phyloP scores from a whole-genome alignment of 129 eudicot genomes.

The Tanacetum coccineum region DNA sequence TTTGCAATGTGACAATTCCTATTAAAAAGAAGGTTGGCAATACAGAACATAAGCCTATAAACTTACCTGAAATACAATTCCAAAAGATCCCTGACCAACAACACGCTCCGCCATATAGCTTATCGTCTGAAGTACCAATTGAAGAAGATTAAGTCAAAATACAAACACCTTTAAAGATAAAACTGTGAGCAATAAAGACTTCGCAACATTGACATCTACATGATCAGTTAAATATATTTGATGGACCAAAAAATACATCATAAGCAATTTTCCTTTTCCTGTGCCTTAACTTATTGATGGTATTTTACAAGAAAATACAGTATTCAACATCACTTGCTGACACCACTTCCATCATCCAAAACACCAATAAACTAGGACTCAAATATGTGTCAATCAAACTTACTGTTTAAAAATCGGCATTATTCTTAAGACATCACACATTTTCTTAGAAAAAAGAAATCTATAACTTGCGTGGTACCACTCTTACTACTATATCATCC shows the following conservation, averaged over 20 bases:
- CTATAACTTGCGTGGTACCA: background rate
- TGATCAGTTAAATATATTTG: no score
- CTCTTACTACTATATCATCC: background rate
- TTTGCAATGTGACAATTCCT: background rate
- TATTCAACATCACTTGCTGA: no score
- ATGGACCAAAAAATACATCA: background rate
- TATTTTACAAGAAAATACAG: no score
- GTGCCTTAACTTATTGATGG: background rate
- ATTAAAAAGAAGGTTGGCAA: background rate
- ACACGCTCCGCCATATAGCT: conserved; percentile 70
- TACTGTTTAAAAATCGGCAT: no score
- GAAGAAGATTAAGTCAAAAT: conserved; percentile 3
- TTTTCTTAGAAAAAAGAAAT: no score
- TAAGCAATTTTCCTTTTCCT: background rate
- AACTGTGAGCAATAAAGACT: background rate
- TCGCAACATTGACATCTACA: no score
- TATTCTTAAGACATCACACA: background rate
- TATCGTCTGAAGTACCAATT: conserved; percentile 43
- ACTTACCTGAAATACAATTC: conserved; percentile 56
- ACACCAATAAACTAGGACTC: background rate
- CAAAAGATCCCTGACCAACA: conserved; percentile 63
- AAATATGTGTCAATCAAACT: background rate
- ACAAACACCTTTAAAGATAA: background rate
- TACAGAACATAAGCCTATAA: background rate
- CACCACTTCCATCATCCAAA: background rate